These are phyloP conservation scores for Pestalotiopsis sp. DNA, from an alignment of 2,329 filamentous ascomycete species.

Conservation along the genomic window DNA sequence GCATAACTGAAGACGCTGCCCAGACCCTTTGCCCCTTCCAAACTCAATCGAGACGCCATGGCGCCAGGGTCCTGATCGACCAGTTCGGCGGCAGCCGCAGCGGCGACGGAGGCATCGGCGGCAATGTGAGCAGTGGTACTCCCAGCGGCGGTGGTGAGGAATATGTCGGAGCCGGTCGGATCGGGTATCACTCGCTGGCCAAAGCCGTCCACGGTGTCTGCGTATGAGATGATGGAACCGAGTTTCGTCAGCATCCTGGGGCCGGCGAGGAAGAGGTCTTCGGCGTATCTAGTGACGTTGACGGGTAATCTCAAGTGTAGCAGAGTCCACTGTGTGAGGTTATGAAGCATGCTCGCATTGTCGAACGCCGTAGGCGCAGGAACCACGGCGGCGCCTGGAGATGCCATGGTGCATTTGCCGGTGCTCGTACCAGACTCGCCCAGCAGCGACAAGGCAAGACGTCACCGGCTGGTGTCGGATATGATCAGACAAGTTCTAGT, in stretches of 20 bases:
- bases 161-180: slow-evolving; percentile 27
- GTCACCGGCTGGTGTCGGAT: neutral
- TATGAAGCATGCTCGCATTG: slow-evolving; percentile 50
- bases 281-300: slow-evolving; percentile 60
- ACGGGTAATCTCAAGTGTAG: slow-evolving; percentile 45
- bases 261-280: slow-evolving; percentile 69
- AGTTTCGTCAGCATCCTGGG: slow-evolving; percentile 68
- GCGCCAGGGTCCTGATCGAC: slow-evolving; percentile 42
- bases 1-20: slow-evolving; percentile 89
- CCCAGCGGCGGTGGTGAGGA: slow-evolving; percentile 52
- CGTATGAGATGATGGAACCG: slow-evolving; percentile 59
- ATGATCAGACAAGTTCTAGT: neutral
- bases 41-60: slow-evolving; percentile 50
- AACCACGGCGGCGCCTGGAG: slow-evolving; percentile 27
- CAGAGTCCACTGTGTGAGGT: slow-evolving; percentile 56
- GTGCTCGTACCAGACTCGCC: neutral
- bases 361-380: slow-evolving; percentile 35
- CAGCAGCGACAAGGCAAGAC: neutral
- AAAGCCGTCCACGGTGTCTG: slow-evolving; percentile 62
- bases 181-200: slow-evolving; percentile 50
- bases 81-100: slow-evolving; percentile 42
- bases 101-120: slow-evolving; percentile 35
- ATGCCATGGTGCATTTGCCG: slow-evolving; percentile 25
- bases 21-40: slow-evolving; percentile 68
- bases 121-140: slow-evolving; percentile 41